These are phyloP conservation scores for Solanum bukasovii DNA, from an alignment of 257 asterid species.

Conservation along the genomic window DNA sequence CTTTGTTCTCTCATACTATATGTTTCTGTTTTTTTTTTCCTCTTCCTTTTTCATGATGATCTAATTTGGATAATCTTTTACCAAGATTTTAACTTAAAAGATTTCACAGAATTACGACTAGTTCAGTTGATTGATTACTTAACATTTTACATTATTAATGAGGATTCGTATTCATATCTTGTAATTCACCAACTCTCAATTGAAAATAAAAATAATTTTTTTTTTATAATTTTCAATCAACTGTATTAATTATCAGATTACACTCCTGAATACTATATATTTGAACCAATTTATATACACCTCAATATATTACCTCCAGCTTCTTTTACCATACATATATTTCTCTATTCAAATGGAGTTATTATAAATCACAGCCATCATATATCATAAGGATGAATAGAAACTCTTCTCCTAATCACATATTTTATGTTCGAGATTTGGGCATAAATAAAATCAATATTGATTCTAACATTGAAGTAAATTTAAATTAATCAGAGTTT, in stretches of 20 bases:
- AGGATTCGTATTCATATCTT: not conserved
- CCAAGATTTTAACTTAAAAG: not conserved
- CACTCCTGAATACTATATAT: not conserved
- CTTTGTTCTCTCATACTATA: not conserved
- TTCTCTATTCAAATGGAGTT: not conserved
- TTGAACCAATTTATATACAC: not conserved
- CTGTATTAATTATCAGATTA: not conserved
- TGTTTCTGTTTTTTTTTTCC: not conserved
- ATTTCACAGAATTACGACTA: not conserved
- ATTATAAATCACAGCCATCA: not conserved
- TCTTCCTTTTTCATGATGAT: not conserved
- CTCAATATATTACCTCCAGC: not conserved
- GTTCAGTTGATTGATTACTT: not conserved
- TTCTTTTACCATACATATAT: not conserved
- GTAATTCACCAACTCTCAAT: not conserved
- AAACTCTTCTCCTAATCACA: not conserved
- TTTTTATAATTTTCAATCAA: not conserved
- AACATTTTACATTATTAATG: not conserved
- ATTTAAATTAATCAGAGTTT: not conserved
- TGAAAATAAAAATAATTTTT: not conserved
- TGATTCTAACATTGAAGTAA: not conserved
- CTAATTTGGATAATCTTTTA: constrained; percentile 2
- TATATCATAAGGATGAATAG: not conserved
- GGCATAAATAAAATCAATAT: not conserved
- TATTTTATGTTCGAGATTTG: not conserved